Conservation (phyloP, 768 basidiomycete species). For the Tricholoma sp. region DNA sequence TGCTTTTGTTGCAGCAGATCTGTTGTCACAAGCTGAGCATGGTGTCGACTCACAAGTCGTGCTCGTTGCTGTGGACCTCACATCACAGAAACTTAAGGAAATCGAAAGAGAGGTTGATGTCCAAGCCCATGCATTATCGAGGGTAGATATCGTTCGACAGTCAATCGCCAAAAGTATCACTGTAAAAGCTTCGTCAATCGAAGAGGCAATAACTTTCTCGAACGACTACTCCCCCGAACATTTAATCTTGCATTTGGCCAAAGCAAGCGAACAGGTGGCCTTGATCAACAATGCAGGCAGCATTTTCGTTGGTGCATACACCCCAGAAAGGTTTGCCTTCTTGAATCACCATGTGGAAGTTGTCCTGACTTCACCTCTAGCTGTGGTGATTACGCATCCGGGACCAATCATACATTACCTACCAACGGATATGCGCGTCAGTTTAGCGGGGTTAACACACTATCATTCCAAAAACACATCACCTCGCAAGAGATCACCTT, state of each 20-base stretch:
- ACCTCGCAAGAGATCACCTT: slow-evolving; percentile 91
- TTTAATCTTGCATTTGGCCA: slow-evolving; percentile 82
- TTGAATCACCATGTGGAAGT: not conserved
- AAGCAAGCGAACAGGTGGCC: slow-evolving; percentile 60
- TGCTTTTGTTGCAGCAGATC: slow-evolving; percentile 91
- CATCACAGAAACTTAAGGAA: slow-evolving; percentile 52
- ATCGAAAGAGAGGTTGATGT: slow-evolving; percentile 83
- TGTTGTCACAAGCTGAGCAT: slow-evolving; percentile 97
- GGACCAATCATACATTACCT: slow-evolving; percentile 97
- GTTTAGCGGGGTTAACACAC: slow-evolving; percentile 96
- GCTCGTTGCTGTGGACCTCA: slow-evolving; percentile 73
- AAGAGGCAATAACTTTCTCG: slow-evolving; percentile 82
- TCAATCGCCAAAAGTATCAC: slow-evolving; percentile 90
- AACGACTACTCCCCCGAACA: slow-evolving; percentile 99
- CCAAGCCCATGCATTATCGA: slow-evolving; percentile 81
- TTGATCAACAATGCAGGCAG: slow-evolving; percentile 89
- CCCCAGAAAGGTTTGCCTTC: slow-evolving; percentile 83
- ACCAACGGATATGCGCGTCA: slow-evolving; percentile 96
- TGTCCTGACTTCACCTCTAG: slow-evolving; percentile 33
- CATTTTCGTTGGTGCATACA: slow-evolving; percentile 92
- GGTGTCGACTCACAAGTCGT: slow-evolving; percentile 98
- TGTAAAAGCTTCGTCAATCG: slow-evolving; percentile 58
- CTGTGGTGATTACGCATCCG: slow-evolving; percentile 98
- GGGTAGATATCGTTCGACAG: slow-evolving; percentile 86
- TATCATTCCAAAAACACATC: slow-evolving; percentile 98